These are phyloP conservation scores for Cystobasidium tubakii DNA, from an alignment of 768 basidiomycete genomes.

Conservation along the genomic window DNA sequence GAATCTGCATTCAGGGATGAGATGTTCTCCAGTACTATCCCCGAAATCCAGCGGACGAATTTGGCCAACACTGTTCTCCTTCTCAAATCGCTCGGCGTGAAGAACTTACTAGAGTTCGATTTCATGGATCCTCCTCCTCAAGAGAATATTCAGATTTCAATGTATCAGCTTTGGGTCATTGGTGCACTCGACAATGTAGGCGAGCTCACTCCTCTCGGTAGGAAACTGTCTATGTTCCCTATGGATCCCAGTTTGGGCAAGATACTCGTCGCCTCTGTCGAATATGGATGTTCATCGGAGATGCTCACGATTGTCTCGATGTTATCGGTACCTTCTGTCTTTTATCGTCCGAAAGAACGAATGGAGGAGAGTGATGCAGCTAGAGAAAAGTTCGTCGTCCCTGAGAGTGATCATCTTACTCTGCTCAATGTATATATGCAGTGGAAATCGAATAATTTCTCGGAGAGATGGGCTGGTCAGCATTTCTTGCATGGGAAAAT, in stretches of 20 bases:
- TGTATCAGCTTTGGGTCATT: conserved; percentile 89
- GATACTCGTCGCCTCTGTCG: conserved; percentile 93
- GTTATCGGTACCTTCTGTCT: conserved; percentile 95
- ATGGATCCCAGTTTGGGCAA: conserved; percentile 62
- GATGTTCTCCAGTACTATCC: conserved; percentile 89
- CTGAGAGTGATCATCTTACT: conserved; percentile 95
- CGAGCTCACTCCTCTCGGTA: conserved; percentile 83
- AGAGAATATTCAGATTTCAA: conserved; percentile 48
- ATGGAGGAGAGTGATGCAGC: conserved; percentile 98
- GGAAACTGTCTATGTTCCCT: conserved; percentile 98
- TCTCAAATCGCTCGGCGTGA: conserved; percentile 91
- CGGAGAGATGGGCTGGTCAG: conserved; percentile 88
- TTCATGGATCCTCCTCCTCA: conserved; percentile 99
- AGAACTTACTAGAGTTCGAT: conserved; percentile 94
- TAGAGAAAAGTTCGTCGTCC: conserved; percentile 95
- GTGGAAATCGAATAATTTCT: conserved; percentile 93
- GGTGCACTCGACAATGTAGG: conserved; percentile 95
- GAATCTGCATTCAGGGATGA: conserved; percentile 96
- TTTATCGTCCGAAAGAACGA: conserved; percentile 92
- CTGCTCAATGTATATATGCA: conserved; percentile 93
- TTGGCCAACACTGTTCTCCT: conserved; percentile 91
- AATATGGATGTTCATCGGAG: conserved; percentile 84
- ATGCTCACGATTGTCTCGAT: conserved; percentile 99
- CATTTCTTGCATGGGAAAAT: conserved; percentile 97
- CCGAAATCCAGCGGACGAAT: conserved; percentile 97